These are phyloP conservation scores for Gossypium trilobum DNA, from an alignment of 441 rosid genomes.

Conservation along the genomic window DNA sequence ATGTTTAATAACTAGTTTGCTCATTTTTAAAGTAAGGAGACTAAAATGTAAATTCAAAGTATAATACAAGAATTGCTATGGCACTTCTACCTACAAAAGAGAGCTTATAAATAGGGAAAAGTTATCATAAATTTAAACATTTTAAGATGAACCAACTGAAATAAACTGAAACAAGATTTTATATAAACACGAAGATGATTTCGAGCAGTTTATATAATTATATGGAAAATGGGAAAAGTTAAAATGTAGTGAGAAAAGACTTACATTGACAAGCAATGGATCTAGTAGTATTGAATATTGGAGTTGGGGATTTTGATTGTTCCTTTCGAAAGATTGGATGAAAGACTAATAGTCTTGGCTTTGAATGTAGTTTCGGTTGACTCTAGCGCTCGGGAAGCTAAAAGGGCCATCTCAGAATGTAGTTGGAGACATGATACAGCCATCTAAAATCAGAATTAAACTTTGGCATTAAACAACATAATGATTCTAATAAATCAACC, in stretches of 20 bases:
- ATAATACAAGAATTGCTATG: too few relatives aligned
- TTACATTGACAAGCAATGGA: neutral
- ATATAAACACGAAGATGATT: neutral
- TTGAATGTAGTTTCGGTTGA: slow-evolving; percentile 30
- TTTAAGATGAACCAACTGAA: too few relatives aligned
- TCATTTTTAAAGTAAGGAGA: too few relatives aligned
- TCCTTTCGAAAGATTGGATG: slow-evolving; percentile 27
- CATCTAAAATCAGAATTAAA: slow-evolving; percentile 39
- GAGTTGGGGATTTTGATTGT: slow-evolving; percentile 47
- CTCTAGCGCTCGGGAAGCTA: slow-evolving; percentile 81
- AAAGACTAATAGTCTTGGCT: slow-evolving; percentile 28
- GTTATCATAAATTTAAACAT: too few relatives aligned
- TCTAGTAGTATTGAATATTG: slow-evolving; percentile 29
- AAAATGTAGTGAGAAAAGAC: neutral
- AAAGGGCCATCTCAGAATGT: slow-evolving; percentile 88
- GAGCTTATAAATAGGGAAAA: too few relatives aligned
- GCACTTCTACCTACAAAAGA: too few relatives aligned
- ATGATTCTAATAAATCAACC: neutral
- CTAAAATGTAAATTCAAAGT: too few relatives aligned
- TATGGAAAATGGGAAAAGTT: neutral
- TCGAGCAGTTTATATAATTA: neutral
- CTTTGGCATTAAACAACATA: neutral
- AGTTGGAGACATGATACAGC: slow-evolving; percentile 84
- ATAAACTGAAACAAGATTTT: too few relatives aligned
- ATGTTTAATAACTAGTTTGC: too few relatives aligned